Evolutionary conservation across 495 filamentous ascomycete genomes (phyloP).

Genomic region (Neurospora sp.): DNA sequence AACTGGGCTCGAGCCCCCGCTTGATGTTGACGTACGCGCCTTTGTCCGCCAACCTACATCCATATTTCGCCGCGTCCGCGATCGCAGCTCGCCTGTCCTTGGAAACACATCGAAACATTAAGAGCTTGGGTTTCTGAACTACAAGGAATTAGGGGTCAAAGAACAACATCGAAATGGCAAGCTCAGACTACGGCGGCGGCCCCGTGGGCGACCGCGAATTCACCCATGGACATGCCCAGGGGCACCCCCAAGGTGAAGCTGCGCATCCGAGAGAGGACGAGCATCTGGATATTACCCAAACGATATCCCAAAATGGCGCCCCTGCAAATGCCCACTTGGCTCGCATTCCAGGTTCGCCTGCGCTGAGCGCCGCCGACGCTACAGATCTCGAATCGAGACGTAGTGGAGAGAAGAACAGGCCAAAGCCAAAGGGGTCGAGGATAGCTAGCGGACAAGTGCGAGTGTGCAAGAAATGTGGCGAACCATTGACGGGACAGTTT

Average conservation of each 20-base stretch:
- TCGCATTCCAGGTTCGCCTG: conserved; percentile 28
- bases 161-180: conserved; percentile 15
- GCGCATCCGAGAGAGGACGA: conserved; percentile 29
- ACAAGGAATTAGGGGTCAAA: conserved; percentile 10
- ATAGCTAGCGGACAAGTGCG: conserved; percentile 45
- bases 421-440: conserved; percentile 32
- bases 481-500: conserved; percentile 84
- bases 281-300: conserved; percentile 24
- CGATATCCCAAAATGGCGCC: conserved; percentile 26
- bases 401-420: conserved; percentile 40
- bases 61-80: background rate
- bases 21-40: background rate
- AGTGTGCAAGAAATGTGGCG: conserved; percentile 80
- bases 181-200: conserved; percentile 18
- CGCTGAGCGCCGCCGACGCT: conserved; percentile 26
- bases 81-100: background rate
- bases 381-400: conserved; percentile 25
- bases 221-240: conserved; percentile 7
- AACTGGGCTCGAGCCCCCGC: background rate
- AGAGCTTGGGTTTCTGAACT: conserved; percentile 12
- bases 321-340: conserved; percentile 18
- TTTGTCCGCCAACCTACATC: background rate
- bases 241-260: conserved; percentile 1
- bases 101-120: background rate
- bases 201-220: conserved; percentile 13